Conservation (phyloP, 2,329 filamentous ascomycete genomes). For the Sporothrix pseudoabietina region DNA sequence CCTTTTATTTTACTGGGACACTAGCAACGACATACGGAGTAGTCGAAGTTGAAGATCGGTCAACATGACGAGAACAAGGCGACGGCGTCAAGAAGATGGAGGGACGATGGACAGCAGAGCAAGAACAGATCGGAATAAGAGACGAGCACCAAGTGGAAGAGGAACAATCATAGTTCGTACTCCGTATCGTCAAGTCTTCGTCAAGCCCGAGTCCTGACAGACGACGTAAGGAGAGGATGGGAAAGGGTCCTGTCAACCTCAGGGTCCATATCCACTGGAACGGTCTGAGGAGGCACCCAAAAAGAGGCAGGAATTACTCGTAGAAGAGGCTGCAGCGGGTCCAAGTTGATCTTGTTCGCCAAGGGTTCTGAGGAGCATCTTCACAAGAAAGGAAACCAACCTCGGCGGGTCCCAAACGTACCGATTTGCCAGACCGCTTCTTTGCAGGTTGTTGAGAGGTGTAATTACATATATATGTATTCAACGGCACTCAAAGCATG, state of each 20-base stretch:
- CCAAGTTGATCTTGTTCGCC: background rate
- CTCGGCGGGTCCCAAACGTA: constrained; percentile 21
- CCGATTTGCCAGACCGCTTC: constrained; percentile 26
- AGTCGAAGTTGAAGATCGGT: background rate
- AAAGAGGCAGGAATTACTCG: background rate
- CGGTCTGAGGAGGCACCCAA: background rate
- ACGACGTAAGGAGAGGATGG: background rate
- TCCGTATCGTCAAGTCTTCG: background rate
- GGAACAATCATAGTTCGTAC: no score
- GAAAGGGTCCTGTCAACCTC: background rate
- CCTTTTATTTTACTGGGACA: constrained; percentile 7
- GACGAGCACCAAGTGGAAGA: background rate
- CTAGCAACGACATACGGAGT: background rate
- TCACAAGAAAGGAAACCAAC: background rate
- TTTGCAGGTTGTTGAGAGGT: background rate
- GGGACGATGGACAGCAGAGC: background rate
- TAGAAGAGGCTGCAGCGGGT: constrained; percentile 6
- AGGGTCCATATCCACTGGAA: constrained; percentile 11
- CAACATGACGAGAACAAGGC: background rate
- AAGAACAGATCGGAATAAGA: background rate
- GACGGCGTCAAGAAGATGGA: background rate
- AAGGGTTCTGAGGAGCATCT: background rate
- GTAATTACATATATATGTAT: background rate
- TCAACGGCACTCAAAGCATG: background rate
- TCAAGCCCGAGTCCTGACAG: background rate